Conservation (phyloP, 148 eudicot species). For the Fagopyrum homotropicum region DNA sequence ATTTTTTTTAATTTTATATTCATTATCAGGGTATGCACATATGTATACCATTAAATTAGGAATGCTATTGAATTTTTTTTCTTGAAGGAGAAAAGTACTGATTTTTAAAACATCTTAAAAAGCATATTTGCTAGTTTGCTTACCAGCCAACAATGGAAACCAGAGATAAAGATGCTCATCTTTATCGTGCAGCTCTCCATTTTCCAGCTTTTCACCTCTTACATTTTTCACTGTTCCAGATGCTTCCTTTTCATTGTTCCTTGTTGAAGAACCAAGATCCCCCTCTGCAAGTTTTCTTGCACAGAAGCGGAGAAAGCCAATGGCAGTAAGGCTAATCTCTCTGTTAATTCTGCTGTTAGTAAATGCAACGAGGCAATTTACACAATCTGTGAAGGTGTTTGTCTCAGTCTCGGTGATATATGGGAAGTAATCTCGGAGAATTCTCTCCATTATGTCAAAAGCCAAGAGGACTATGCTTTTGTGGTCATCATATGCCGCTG, state of each 20-base stretch:
- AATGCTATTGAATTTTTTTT: neutral
- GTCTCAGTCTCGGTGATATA: conserved; percentile 97
- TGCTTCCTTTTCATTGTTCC: conserved; percentile 45
- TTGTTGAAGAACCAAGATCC: conserved; percentile 55
- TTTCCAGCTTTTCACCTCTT: conserved; percentile 55
- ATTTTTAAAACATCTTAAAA: neutral
- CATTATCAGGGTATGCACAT: neutral
- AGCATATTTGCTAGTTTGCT: conserved; percentile 16
- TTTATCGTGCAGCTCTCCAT: conserved; percentile 55
- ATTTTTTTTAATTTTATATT: neutral
- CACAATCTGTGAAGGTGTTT: conserved; percentile 95
- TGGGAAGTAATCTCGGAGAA: conserved; percentile 94
- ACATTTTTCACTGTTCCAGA: conserved; percentile 40
- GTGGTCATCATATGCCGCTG: conserved; percentile 99
- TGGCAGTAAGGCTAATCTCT: conserved; percentile 94
- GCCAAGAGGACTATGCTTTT: conserved; percentile 91
- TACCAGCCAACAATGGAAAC: conserved; percentile 99
- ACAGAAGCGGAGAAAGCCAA: conserved; percentile 90
- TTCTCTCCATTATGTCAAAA: conserved; percentile 93
- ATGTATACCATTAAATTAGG: neutral
- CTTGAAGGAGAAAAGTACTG: neutral
- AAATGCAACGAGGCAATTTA: conserved; percentile 93
- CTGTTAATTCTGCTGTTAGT: conserved; percentile 91
- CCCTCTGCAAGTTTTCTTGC: conserved; percentile 99
- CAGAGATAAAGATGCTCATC: conserved; percentile 90